Conservation (phyloP, 306 rosid genomes). For the Sechiopsis laciniata region DNA sequence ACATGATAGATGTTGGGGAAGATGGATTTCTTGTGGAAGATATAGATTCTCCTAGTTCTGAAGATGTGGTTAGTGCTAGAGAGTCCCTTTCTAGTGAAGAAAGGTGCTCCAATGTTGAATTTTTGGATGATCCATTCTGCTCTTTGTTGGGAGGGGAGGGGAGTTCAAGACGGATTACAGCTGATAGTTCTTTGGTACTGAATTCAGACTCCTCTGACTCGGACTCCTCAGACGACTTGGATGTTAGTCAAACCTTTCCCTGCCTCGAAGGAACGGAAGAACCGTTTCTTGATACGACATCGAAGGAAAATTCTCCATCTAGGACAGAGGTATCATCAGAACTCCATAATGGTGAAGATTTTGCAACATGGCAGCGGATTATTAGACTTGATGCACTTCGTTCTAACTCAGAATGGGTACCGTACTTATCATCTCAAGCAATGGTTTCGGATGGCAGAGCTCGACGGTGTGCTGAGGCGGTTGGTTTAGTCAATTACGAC, state of each 20-base stretch:
- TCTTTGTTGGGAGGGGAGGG: conserved; percentile 67
- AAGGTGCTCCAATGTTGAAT: conserved; percentile 52
- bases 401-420: conserved; percentile 84
- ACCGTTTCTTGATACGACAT: conserved; percentile 32
- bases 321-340: conserved; percentile 38
- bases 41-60: conserved; percentile 83
- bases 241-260: conserved; percentile 57
- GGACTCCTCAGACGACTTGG: conserved; percentile 74
- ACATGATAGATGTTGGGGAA: conserved; percentile 49
- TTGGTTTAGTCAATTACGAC: conserved; percentile 83
- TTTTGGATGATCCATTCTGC: conserved; percentile 56
- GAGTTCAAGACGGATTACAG: conserved; percentile 40
- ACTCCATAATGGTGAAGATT: conserved; percentile 55
- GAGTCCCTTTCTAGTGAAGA: conserved; percentile 92
- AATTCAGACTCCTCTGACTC: conserved; percentile 79
- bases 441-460: conserved; percentile 59
- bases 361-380: conserved; percentile 88
- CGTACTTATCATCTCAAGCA: conserved; percentile 58
- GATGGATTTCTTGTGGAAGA: conserved; percentile 45
- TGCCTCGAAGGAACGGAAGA: conserved; percentile 40
- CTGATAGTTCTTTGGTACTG: conserved; percentile 49
- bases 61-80: conserved; percentile 80
- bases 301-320: conserved; percentile 52
- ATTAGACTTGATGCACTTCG: conserved; percentile 95
- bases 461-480: conserved; percentile 68